phyloP scores from a whole-genome alignment of 2,329 filamentous ascomycete species.

The Trichoderma atroviride region DNA sequence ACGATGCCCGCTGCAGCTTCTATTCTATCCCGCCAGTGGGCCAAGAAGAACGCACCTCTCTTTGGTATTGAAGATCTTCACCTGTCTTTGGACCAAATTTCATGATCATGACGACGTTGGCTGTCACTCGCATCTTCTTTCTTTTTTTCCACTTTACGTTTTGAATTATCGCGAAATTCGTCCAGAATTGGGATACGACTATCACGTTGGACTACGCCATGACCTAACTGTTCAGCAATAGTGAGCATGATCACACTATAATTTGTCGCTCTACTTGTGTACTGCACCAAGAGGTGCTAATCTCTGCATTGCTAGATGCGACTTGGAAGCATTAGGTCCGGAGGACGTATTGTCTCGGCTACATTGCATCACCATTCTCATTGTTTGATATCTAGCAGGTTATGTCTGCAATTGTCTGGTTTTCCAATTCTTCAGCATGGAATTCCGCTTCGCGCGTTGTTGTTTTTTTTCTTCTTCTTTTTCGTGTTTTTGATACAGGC shows the following conservation, averaged over 20 bases:
- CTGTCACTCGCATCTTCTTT: conserved; percentile 17
- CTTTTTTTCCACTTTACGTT: background rate
- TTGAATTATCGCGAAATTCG: conserved; percentile 28
- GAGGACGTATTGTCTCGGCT: conserved; percentile 22
- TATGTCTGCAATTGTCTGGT: conserved; percentile 36
- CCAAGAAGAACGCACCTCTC: conserved; percentile 71
- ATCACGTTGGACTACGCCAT: conserved; percentile 37
- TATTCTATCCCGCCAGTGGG: conserved; percentile 89
- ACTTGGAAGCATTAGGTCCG: conserved; percentile 30
- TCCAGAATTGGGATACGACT: conserved; percentile 36
- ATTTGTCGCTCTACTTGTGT: conserved; percentile 25
- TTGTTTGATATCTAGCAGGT: conserved; percentile 35
- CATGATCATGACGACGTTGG: conserved; percentile 34
- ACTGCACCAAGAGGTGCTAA: conserved; percentile 25
- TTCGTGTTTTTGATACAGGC: conserved; percentile 39
- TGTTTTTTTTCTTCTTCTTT: conserved; percentile 31
- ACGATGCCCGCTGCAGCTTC: conserved; percentile 63
- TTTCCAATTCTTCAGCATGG: conserved; percentile 41
- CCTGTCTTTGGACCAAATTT: conserved; percentile 53
- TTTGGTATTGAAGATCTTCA: conserved; percentile 58
- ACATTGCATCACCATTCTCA: conserved; percentile 37
- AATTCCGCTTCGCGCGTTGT: conserved; percentile 39
- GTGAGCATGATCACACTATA: conserved; percentile 39
- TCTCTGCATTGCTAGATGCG: conserved; percentile 33
- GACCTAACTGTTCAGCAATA: conserved; percentile 38